These are phyloP conservation scores for Rhizopogon rudus DNA, from an alignment of 768 basidiomycete genomes.

Conservation along the genomic window DNA sequence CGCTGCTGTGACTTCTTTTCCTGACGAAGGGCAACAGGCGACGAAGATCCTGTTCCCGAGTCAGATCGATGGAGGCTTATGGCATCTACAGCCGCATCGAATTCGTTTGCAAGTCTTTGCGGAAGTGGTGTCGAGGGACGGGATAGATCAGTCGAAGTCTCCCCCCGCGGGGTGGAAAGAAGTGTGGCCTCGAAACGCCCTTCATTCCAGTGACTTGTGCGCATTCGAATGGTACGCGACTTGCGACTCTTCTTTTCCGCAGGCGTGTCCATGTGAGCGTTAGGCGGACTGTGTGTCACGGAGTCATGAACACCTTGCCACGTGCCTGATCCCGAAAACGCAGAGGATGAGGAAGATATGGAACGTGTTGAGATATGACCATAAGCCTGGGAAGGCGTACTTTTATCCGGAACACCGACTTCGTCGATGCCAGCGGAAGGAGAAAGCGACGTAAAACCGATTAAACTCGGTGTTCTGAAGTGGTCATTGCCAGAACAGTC, in stretches of 20 bases:
- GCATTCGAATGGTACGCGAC: conserved; percentile 49
- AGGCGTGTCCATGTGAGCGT: conserved; percentile 10
- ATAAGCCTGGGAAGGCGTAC: background rate
- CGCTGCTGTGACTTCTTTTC: conserved; percentile 24
- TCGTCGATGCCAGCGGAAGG: conserved; percentile 20
- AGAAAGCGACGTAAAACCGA: conserved; percentile 37
- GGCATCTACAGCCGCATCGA: conserved; percentile 43
- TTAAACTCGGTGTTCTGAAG: conserved; percentile 51
- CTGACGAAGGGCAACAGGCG: background rate
- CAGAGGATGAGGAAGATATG: background rate
- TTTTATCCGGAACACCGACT: background rate
- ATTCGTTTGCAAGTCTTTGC: conserved; percentile 35
- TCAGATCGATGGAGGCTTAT: conserved; percentile 22
- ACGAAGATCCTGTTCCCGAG: conserved; percentile 1
- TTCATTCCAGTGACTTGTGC: conserved; percentile 57
- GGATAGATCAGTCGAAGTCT: conserved; percentile 13
- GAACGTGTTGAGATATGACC: background rate
- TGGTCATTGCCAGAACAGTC: conserved; percentile 35
- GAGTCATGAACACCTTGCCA: conserved; percentile 8
- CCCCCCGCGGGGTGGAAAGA: conserved; percentile 12
- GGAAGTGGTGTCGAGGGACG: conserved; percentile 31
- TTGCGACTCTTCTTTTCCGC: conserved; percentile 30
- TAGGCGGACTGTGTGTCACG: conserved; percentile 22
- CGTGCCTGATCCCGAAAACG: background rate
- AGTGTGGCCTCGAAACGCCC: conserved; percentile 43